phyloP scores from a whole-genome alignment of 805 yeast genomes.

The Lachancea dasiensis region DNA sequence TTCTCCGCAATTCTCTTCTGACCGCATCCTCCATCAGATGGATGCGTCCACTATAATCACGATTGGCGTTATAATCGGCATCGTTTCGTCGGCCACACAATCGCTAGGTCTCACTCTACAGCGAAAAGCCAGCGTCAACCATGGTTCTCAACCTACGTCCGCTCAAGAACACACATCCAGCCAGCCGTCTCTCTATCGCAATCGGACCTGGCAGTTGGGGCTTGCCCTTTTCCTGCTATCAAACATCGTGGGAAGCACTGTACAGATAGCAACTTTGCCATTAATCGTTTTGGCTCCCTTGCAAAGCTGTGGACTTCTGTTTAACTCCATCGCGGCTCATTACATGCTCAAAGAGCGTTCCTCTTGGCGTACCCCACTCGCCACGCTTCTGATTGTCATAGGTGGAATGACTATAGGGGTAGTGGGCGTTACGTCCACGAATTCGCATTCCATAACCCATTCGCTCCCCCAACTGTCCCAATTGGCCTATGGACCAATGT shows the following conservation, averaged over 20 bases:
- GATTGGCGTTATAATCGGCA: conserved; percentile 64
- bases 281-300: conserved; percentile 72
- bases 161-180: too few relatives aligned
- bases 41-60: conserved; percentile 27
- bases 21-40: too few relatives aligned
- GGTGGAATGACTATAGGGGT: conserved; percentile 79
- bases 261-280: conserved; percentile 81
- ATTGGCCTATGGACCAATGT: conserved; percentile 40
- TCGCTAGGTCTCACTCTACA: conserved; percentile 79
- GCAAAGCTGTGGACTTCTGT: conserved; percentile 83
- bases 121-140: conserved; percentile 39
- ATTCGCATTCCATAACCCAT: conserved; percentile 28
- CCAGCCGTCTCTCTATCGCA: conserved; percentile 25
- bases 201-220: conserved; percentile 68
- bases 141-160: not conserved
- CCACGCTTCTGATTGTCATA: conserved; percentile 59
- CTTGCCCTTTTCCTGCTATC: conserved; percentile 63
- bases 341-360: conserved; percentile 63
- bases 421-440: conserved; percentile 40
- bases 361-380: conserved; percentile 48
- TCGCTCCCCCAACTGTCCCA: conserved; percentile 41
- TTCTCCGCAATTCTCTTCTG: conserved; percentile 1
- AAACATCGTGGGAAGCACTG: conserved; percentile 72
- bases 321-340: conserved; percentile 71
- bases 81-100: conserved; percentile 71